Percentiles rank a stretch among this genome's conserved stretches.
These are phyloP conservation scores for Elsinoe necatrix DNA, from an alignment of 2,329 filamentous ascomycete genomes.

Conservation along the genomic window DNA sequence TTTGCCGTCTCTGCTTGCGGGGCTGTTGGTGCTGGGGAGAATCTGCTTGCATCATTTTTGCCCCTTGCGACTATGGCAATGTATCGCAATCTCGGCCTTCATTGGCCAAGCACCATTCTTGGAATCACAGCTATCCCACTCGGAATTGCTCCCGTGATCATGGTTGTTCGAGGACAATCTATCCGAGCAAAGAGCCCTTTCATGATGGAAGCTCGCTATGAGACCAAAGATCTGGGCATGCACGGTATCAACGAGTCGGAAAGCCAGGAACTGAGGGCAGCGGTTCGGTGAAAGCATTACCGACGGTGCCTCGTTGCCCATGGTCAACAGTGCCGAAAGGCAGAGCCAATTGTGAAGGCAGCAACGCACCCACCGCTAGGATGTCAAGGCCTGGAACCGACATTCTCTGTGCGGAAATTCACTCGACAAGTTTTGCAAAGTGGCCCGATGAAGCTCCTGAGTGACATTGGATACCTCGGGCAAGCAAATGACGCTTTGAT, in stretches of 20 bases:
- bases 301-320: no score
- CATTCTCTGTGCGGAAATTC: no score
- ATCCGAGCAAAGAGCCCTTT: slow-evolving; percentile 29
- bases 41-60: slow-evolving; percentile 41
- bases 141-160: slow-evolving; percentile 38
- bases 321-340: no score
- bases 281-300: not conserved
- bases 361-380: no score
- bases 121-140: slow-evolving; percentile 38
- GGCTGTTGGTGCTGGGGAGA: slow-evolving; percentile 42
- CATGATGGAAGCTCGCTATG: slow-evolving; percentile 22
- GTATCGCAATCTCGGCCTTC: slow-evolving; percentile 41
- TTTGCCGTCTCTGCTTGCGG: slow-evolving; percentile 44
- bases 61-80: slow-evolving; percentile 41
- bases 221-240: not conserved
- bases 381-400: no score
- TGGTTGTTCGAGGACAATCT: slow-evolving; percentile 30
- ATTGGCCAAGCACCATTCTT: slow-evolving; percentile 43
- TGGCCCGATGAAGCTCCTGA: no score
- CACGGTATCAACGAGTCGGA: not conserved
- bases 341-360: no score
- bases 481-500: no score
- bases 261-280: not conserved
- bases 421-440: no score
- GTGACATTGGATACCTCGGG: no score